These are phyloP conservation scores for Blepharisma japonicum DNA, from an alignment of 73 alveolate species.

Conservation along the genomic window DNA sequence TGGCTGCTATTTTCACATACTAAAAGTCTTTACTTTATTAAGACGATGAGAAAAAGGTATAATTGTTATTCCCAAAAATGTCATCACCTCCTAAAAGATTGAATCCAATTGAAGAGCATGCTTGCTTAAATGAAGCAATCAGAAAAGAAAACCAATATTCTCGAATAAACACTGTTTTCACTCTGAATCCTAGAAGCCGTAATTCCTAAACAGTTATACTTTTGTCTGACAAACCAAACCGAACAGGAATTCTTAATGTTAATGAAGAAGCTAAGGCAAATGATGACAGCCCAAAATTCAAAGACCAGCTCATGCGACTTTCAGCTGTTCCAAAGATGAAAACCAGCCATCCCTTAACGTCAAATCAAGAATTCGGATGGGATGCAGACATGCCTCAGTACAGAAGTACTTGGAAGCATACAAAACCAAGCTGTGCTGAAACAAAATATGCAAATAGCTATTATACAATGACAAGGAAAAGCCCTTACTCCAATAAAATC, in stretches of 20 bases:
- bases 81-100: constrained; percentile 24
- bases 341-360: constrained; percentile 53
- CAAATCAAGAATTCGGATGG: constrained; percentile 66
- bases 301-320: constrained; percentile 42
- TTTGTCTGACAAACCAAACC: constrained; percentile 58
- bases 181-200: constrained; percentile 59
- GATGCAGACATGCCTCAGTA: constrained; percentile 47
- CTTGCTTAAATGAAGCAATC: constrained; percentile 69
- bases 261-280: constrained; percentile 38
- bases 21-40: too few relatives aligned
- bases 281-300: constrained; percentile 23
- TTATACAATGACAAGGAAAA: constrained; percentile 53
- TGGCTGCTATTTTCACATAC: too few relatives aligned
- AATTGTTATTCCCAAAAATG: too few relatives aligned
- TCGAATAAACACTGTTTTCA: constrained; percentile 48
- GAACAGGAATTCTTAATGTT: background rate
- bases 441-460: constrained; percentile 64
- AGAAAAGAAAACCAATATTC: constrained; percentile 53
- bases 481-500: constrained; percentile 57
- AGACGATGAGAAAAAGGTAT: too few relatives aligned
- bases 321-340: constrained; percentile 64
- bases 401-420: constrained; percentile 42
- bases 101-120: constrained; percentile 41
- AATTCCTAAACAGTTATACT: constrained; percentile 34
- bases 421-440: constrained; percentile 54